Evolutionary conservation across 2,329 filamentous ascomycete species (phyloP), one percentile per base, ranked within the genome.

Genomic region (Cytospora schulzeri): DNA sequence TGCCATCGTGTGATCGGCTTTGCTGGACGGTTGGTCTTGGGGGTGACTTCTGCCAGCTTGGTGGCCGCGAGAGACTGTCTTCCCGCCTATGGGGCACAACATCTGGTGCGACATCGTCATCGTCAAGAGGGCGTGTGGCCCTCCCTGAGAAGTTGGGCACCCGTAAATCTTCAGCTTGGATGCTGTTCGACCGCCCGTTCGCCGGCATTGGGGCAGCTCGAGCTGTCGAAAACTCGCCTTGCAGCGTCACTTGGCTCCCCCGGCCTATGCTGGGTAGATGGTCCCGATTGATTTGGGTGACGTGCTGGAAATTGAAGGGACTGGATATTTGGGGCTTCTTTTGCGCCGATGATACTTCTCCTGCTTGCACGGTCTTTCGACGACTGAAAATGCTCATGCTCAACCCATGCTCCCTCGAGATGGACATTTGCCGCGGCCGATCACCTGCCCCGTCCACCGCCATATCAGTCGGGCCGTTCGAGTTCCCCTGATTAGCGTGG

Each of bases 301-400:
- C 79, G 73, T 89, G 87, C 71, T 88, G 86, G 66, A 89, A 89
- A 76, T 89, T 88, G 74, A 87, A 89, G 3, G 87, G 87, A 1
- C 79, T 82, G 0, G 87, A 89, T 61, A 89, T 89, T 61, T 82
- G 80, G 57, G 82, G 71, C 67, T 78, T 81, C 70, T 74, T 82
- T 60, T 73, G 72, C 17, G 71, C 73, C 69, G 59, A 69, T 58
- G 56, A 61, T 31, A 73, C 71, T n/a, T 71, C 71, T 5, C 71
- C 64, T n/a, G 72, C 71, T 60, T 74, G 78, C 58, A 71, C 69
- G 28, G 73, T 68, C 69, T 81, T 83, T 61, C 84, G 79, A 58
- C 84, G 78, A 52, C 78, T 74, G 65, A 87, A 86, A 53, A 87
- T 50, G 33, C 48, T 61, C 62, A 62, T 67, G 54, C 62, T 38